Conservation (phyloP, 2,329 filamentous ascomycete genomes). For the Colletotrichum magnum region DNA sequence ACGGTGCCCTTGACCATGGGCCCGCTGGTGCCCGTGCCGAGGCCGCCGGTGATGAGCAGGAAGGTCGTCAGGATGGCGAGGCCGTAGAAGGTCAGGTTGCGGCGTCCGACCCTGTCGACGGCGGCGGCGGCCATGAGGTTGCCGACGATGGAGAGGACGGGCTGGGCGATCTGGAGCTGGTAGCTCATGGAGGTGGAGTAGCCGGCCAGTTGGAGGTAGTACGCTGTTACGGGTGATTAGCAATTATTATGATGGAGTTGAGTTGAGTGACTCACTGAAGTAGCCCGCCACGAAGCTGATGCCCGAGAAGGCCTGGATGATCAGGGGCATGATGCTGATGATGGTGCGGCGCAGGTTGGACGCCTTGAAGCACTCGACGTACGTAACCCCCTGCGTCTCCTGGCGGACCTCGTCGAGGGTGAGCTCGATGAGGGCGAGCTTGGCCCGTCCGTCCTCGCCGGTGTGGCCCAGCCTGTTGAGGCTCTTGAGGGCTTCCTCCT, state of each 20-base stretch:
- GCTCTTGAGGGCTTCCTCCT: constrained; percentile 51
- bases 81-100: constrained; percentile 54
- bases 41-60: constrained; percentile 55
- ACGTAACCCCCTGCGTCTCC: constrained; percentile 55
- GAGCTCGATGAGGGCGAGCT: constrained; percentile 48
- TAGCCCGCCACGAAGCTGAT: constrained; percentile 35
- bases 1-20: constrained; percentile 45
- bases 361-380: constrained; percentile 56
- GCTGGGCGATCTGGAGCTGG: constrained; percentile 56
- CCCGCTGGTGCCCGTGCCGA: constrained; percentile 48
- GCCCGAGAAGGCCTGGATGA: constrained; percentile 50
- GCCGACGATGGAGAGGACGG: constrained; percentile 54
- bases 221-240: constrained; percentile 35
- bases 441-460: constrained; percentile 46
- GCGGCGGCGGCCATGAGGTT: constrained; percentile 57
- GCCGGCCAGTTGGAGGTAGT: constrained; percentile 59
- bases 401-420: constrained; percentile 51
- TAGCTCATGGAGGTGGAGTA: constrained; percentile 53
- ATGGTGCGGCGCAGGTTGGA: constrained; percentile 57
- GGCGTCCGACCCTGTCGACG: constrained; percentile 54
- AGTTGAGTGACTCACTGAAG: constrained; percentile 13
- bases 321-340: constrained; percentile 53
- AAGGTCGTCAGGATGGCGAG: constrained; percentile 52
- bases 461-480: constrained; percentile 51
- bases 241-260: too few species aligned